phyloP scores from a whole-genome alignment of 148 eudicot species.

The Spergularia marina region DNA sequence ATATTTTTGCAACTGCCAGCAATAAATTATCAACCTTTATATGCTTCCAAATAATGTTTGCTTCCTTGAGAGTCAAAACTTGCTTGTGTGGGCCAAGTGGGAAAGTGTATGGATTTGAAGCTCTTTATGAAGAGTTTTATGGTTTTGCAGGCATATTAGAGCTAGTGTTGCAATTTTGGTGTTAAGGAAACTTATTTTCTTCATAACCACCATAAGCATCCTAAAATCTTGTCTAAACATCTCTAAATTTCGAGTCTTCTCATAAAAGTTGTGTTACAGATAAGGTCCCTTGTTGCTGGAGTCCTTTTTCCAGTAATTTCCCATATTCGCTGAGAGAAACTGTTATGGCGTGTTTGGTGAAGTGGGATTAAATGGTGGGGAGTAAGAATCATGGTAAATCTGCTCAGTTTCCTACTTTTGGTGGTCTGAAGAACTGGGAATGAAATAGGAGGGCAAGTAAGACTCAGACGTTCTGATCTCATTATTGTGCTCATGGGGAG shows the following conservation, averaged over 20 bases:
- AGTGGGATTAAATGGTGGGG: not conserved
- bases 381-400: not conserved
- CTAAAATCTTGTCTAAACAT: not conserved
- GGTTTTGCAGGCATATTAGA: constrained; percentile 2
- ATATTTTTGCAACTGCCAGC: constrained; percentile 1
- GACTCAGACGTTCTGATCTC: not conserved
- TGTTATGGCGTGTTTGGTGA: not conserved
- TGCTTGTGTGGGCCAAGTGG: not conserved
- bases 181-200: not conserved
- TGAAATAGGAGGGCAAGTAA: not conserved
- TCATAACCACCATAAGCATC: not conserved
- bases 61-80: not conserved
- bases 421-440: constrained; percentile 7
- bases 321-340: not conserved
- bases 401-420: not conserved
- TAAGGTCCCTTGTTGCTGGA: not conserved
- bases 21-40: not conserved
- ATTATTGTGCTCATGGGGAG: not conserved
- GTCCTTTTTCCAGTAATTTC: not conserved
- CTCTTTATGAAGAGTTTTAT: not conserved
- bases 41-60: not conserved
- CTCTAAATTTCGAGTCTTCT: not conserved
- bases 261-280: not conserved
- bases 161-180: not conserved
- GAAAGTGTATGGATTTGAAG: not conserved